Evolutionary conservation across 2,329 filamentous ascomycete genomes (phyloP).

Genomic region (Elsinoe arachidis): DNA sequence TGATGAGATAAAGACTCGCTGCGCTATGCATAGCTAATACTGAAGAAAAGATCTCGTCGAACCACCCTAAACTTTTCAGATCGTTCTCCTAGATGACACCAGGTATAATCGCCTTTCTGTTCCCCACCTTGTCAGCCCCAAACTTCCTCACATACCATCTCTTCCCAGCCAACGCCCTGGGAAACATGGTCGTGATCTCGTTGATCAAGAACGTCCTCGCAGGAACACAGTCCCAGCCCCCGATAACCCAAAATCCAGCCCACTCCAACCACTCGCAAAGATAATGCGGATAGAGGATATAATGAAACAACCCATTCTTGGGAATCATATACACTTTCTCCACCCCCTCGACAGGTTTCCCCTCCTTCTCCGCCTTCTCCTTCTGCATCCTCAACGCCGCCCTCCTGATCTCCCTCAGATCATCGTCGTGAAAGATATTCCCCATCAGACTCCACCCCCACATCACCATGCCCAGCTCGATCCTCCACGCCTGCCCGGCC

Average conservation of each 20-base stretch:
- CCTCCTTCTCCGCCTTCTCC: slow-evolving; percentile 37
- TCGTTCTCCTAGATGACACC: slow-evolving; percentile 37
- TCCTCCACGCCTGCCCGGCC: slow-evolving; percentile 36
- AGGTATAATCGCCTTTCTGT: slow-evolving; percentile 65
- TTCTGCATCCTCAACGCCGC: slow-evolving; percentile 55
- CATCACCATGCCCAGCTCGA: slow-evolving; percentile 58
- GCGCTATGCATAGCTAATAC: slow-evolving; percentile 10
- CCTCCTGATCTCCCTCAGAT: slow-evolving; percentile 76
- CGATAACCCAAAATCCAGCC: slow-evolving; percentile 75
- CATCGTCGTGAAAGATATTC: slow-evolving; percentile 86
- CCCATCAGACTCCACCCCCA: slow-evolving; percentile 68
- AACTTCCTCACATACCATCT: slow-evolving; percentile 85
- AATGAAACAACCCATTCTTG: slow-evolving; percentile 69
- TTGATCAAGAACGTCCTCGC: slow-evolving; percentile 78
- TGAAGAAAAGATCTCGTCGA: background rate
- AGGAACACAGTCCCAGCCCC: slow-evolving; percentile 57
- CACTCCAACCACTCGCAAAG: slow-evolving; percentile 97
- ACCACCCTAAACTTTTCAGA: background rate
- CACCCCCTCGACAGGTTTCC: slow-evolving; percentile 43
- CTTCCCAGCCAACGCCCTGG: slow-evolving; percentile 70
- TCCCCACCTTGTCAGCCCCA: slow-evolving; percentile 69
- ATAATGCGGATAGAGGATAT: slow-evolving; percentile 85
- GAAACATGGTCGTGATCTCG: slow-evolving; percentile 82
- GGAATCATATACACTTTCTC: slow-evolving; percentile 85
- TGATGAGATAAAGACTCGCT: background rate